Percentiles rank a stretch among this genome's conserved stretches.
phyloP scores from a whole-genome alignment of 345 rosid species.

The Salix viminalis region DNA sequence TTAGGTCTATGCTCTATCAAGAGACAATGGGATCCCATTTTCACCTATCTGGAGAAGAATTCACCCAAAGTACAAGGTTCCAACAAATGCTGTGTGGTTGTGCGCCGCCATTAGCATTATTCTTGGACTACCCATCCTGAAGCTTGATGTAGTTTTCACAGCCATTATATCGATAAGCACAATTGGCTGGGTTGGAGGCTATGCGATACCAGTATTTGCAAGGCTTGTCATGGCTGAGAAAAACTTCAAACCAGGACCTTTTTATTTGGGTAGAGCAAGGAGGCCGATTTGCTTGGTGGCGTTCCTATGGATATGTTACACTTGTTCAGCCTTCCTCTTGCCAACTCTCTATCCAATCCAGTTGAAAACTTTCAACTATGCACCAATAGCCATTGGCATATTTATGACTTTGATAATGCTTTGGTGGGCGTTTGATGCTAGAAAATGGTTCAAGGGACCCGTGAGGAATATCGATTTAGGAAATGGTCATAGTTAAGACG shows the following conservation, averaged over 20 bases:
- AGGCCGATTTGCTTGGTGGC: slow-evolving; percentile 48
- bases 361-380: slow-evolving; percentile 55
- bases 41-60: slow-evolving; percentile 49
- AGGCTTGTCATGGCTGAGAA: slow-evolving; percentile 57
- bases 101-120: slow-evolving; percentile 50
- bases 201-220: slow-evolving; percentile 53
- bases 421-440: slow-evolving; percentile 58
- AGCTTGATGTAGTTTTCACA: slow-evolving; percentile 50
- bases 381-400: slow-evolving; percentile 48
- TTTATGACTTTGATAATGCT: slow-evolving; percentile 44
- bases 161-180: slow-evolving; percentile 56
- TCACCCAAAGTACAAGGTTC: slow-evolving; percentile 57
- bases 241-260: slow-evolving; percentile 55
- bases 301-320: slow-evolving; percentile 57
- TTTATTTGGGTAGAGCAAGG: slow-evolving; percentile 52
- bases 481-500: slow-evolving; percentile 2
- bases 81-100: slow-evolving; percentile 58
- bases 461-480: slow-evolving; percentile 47
- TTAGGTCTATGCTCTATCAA: slow-evolving; percentile 56
- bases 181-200: slow-evolving; percentile 67
- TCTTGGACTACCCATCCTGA: slow-evolving; percentile 55
- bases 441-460: slow-evolving; percentile 63
- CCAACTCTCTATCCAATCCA: slow-evolving; percentile 48
- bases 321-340: slow-evolving; percentile 53
- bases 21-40: slow-evolving; percentile 55